phyloP scores from a whole-genome alignment of 441 rosid genomes.

The Syzygium syzygioides region DNA sequence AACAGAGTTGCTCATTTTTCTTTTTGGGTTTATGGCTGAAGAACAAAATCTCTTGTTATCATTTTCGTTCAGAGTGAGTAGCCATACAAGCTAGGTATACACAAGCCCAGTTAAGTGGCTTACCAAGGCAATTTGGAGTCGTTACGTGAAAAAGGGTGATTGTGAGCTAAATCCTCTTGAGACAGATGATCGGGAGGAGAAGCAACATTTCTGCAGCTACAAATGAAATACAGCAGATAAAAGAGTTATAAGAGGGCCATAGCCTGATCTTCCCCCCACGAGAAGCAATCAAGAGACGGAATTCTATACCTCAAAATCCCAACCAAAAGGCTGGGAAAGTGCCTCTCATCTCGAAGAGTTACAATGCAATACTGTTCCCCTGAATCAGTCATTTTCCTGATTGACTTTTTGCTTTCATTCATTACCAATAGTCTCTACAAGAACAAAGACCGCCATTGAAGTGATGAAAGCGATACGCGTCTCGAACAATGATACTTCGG shows the following conservation, averaged over 20 bases:
- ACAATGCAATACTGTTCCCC: not conserved
- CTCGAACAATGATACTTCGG: constrained; percentile 49
- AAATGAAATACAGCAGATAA: not conserved
- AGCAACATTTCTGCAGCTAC: not conserved
- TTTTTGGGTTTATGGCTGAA: not conserved
- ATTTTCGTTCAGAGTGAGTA: not conserved
- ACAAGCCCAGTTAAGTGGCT: not conserved
- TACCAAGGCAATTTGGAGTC: not conserved
- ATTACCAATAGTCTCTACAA: constrained; percentile 60
- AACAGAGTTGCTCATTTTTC: not conserved
- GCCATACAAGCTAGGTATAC: not conserved
- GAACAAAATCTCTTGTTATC: not conserved
- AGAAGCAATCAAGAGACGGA: not conserved
- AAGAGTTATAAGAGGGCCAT: not conserved
- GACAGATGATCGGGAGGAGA: not conserved
- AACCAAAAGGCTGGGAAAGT: not conserved
- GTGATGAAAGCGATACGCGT: constrained; percentile 64
- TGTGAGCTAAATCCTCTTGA: not conserved
- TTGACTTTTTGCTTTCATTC: constrained; percentile 1
- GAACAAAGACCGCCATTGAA: constrained; percentile 54
- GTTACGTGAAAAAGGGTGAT: not conserved
- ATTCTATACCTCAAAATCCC: not conserved
- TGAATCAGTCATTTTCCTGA: not conserved
- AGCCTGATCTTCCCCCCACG: not conserved
- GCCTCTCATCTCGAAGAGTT: not conserved